Conservation (phyloP, 805 yeast genomes). For the Candida sithepensis region DNA sequence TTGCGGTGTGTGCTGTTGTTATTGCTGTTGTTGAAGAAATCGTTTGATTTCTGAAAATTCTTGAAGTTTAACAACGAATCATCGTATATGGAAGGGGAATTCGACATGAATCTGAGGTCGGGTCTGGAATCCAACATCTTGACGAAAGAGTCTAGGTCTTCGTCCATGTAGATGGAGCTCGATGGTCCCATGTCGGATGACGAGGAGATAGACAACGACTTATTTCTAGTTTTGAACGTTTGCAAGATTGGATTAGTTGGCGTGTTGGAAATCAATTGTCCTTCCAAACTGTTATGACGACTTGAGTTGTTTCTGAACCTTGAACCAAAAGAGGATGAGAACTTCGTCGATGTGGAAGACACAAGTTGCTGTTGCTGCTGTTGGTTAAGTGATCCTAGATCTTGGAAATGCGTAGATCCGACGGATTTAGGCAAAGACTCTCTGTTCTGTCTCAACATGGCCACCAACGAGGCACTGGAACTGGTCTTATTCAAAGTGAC, state of each 20-base stretch:
- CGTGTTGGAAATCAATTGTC: conserved; percentile 17
- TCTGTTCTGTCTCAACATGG: conserved; percentile 41
- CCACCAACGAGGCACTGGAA: conserved; percentile 52
- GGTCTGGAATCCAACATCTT: conserved; percentile 35
- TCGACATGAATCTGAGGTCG: conserved; percentile 30
- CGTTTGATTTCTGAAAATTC: conserved; percentile 25
- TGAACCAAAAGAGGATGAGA: conserved; percentile 73
- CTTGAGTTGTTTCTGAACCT: conserved; percentile 32
- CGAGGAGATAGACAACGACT: conserved; percentile 22
- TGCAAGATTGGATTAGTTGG: conserved; percentile 22
- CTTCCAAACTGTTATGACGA: conserved; percentile 29
- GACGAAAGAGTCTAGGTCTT: conserved; percentile 33
- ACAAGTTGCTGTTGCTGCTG: too few relatives aligned
- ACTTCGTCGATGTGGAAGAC: conserved; percentile 43
- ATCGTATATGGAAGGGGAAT: conserved; percentile 24
- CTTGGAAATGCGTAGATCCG: conserved; percentile 25
- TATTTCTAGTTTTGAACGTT: conserved; percentile 22
- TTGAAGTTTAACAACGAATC: conserved; percentile 28
- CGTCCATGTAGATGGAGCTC: conserved; percentile 28
- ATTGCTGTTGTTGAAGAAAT: conserved; percentile 19
- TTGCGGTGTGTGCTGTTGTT: too few relatives aligned
- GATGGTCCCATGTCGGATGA: conserved; percentile 26
- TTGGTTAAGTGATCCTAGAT: neutral
- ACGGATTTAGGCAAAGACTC: conserved; percentile 39
- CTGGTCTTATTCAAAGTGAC: conserved; percentile 44